phyloP scores from a whole-genome alignment of 805 yeast genomes.

The Ogataea paradorogensis region DNA sequence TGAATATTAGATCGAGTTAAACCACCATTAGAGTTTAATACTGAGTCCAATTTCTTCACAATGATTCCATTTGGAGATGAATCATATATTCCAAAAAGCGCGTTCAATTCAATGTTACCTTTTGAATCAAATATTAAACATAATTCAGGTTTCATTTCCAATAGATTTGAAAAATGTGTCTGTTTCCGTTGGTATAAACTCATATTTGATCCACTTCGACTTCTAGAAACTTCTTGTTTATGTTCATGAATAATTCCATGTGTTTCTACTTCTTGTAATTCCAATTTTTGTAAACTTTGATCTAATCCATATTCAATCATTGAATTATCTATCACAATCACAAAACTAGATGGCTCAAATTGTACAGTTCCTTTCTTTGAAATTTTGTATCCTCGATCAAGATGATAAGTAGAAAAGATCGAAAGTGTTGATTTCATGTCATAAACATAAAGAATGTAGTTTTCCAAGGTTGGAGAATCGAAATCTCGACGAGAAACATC shows the following conservation, averaged over 20 bases:
- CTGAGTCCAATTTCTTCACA: slow-evolving; percentile 36
- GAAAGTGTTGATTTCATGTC: slow-evolving; percentile 56
- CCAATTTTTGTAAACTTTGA: slow-evolving; percentile 21
- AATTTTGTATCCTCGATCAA: slow-evolving; percentile 54
- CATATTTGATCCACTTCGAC: slow-evolving; percentile 17
- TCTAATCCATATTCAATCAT: slow-evolving; percentile 31
- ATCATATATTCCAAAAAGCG: slow-evolving; percentile 48
- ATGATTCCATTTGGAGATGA: slow-evolving; percentile 47
- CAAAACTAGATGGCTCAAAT: slow-evolving; percentile 25
- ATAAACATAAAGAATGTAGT: slow-evolving; percentile 62
- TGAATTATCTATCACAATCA: slow-evolving; percentile 38
- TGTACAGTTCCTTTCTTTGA: slow-evolving; percentile 54
- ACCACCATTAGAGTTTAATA: slow-evolving; percentile 14
- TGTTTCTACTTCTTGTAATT: slow-evolving; percentile 9
- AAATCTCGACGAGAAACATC: slow-evolving; percentile 1
- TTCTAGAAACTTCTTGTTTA: slow-evolving; percentile 10
- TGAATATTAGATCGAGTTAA: slow-evolving; percentile 18
- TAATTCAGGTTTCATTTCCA: slow-evolving; percentile 33
- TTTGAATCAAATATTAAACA: slow-evolving; percentile 41
- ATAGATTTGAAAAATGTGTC: slow-evolving; percentile 24
- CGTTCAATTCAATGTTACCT: slow-evolving; percentile 43
- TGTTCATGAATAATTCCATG: neutral
- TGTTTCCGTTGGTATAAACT: slow-evolving; percentile 16
- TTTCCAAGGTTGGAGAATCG: slow-evolving; percentile 25
- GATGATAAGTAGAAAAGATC: slow-evolving; percentile 67